phyloP scores from a whole-genome alignment of 1,284 basidiomycete species.

The Ustilago esculenta region DNA sequence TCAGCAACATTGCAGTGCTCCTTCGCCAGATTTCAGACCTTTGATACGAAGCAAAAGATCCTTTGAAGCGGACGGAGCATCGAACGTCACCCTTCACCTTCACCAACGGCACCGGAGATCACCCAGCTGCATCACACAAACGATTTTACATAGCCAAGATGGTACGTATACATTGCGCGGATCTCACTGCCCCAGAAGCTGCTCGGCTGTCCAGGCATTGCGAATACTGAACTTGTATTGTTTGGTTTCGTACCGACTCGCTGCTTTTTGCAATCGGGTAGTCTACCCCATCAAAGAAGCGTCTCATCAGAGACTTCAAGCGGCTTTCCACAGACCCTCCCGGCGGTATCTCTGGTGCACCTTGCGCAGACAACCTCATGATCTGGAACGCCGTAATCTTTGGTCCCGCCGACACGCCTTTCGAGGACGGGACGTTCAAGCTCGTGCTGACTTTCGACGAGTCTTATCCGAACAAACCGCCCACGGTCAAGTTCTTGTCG shows the following conservation, averaged over 20 bases:
- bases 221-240: too few relatives aligned
- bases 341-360: conserved; percentile 93
- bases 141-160: conserved; percentile 4
- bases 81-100: too few relatives aligned
- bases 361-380: conserved; percentile 98
- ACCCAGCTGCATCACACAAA: too few relatives aligned
- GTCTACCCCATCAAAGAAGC: conserved; percentile 65
- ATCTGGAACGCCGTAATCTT: conserved; percentile 99
- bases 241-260: background rate
- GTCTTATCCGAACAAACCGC: conserved; percentile 97
- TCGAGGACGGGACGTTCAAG: conserved; percentile 98
- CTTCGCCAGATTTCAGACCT: background rate
- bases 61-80: too few relatives aligned
- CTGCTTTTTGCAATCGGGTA: too few relatives aligned
- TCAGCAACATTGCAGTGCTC: conserved; percentile 1
- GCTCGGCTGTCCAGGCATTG: too few relatives aligned
- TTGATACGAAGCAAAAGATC: too few relatives aligned
- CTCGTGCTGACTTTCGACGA: conserved; percentile 94
- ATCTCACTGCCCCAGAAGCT: too few relatives aligned
- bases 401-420: conserved; percentile 96
- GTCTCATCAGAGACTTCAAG: conserved; percentile 75
- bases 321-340: conserved; percentile 91
- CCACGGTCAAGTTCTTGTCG: conserved; percentile 93
- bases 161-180: conserved; percentile 4
- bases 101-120: too few relatives aligned